These are phyloP conservation scores for Pestalotiopsis sp. DNA, from an alignment of 2,329 filamentous ascomycete species.

Conservation along the genomic window DNA sequence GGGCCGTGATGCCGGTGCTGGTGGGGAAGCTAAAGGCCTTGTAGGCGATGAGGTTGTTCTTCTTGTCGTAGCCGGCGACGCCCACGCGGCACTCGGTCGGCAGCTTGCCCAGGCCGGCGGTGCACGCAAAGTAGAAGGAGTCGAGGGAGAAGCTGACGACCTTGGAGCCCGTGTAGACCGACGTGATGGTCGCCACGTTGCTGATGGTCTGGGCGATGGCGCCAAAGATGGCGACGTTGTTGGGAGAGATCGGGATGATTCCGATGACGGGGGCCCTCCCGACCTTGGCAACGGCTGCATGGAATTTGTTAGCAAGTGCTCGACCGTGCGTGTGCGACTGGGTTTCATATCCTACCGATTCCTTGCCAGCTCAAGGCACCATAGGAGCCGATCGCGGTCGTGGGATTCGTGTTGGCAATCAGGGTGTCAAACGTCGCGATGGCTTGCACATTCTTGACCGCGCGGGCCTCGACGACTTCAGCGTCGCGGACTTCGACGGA, in stretches of 20 bases:
- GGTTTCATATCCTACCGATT: background rate
- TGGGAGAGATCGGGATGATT: background rate
- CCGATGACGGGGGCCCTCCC: background rate
- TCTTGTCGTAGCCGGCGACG: background rate
- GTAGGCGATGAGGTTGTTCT: background rate
- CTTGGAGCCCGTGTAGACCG: background rate
- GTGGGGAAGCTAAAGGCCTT: background rate
- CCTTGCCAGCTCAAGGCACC: background rate
- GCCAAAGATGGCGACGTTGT: background rate
- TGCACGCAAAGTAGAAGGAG: background rate
- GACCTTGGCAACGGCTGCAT: background rate
- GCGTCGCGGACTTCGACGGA: background rate
- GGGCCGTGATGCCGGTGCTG: background rate
- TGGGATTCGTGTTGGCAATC: background rate
- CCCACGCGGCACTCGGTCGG: background rate
- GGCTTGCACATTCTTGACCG: background rate
- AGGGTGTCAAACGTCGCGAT: background rate
- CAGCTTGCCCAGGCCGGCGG: background rate
- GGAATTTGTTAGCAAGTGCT: background rate
- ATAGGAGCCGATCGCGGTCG: background rate
- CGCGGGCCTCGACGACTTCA: background rate
- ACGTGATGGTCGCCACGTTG: background rate
- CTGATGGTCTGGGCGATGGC: background rate
- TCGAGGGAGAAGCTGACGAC: background rate
- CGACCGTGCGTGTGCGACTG: background rate